phyloP scores from a whole-genome alignment of 202 grass and related monocot species.

The Carex arenaria region DNA sequence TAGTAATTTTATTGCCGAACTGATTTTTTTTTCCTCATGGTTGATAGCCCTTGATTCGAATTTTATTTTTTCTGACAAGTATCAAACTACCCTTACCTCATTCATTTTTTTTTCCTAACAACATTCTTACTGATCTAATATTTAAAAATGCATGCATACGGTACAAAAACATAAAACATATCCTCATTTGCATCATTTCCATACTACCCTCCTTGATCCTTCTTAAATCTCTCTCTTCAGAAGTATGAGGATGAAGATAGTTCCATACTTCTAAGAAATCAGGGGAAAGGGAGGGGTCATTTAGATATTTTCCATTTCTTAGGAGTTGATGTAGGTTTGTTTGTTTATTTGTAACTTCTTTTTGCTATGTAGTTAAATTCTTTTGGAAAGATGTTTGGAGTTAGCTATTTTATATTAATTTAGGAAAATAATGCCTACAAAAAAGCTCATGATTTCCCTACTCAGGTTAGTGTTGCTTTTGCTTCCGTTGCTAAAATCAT shows the following conservation, averaged over 20 bases:
- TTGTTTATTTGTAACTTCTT: not conserved
- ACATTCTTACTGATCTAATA: not conserved
- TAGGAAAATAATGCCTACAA: not conserved
- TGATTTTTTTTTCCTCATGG: constrained; percentile 15
- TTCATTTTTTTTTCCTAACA: too few relatives aligned
- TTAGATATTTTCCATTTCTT: not conserved
- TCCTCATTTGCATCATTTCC: not conserved
- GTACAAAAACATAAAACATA: not conserved
- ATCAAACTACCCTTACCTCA: too few relatives aligned
- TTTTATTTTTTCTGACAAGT: too few relatives aligned
- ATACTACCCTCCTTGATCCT: not conserved
- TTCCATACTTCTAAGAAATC: not conserved
- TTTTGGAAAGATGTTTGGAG: not conserved
- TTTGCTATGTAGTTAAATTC: not conserved
- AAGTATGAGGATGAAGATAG: not conserved
- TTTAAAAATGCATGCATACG: not conserved
- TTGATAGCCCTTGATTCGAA: not conserved
- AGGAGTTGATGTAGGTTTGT: not conserved
- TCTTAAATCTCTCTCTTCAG: not conserved
- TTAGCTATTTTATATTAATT: not conserved
- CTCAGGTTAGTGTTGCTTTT: constrained; percentile 36
- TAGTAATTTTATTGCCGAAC: constrained; percentile 46
- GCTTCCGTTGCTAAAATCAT: not conserved
- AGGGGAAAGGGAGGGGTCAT: not conserved
- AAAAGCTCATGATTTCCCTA: constrained; percentile 42